Conservation (phyloP, 192 early-diverging fungal species). For the Dissophora globulifera region DNA sequence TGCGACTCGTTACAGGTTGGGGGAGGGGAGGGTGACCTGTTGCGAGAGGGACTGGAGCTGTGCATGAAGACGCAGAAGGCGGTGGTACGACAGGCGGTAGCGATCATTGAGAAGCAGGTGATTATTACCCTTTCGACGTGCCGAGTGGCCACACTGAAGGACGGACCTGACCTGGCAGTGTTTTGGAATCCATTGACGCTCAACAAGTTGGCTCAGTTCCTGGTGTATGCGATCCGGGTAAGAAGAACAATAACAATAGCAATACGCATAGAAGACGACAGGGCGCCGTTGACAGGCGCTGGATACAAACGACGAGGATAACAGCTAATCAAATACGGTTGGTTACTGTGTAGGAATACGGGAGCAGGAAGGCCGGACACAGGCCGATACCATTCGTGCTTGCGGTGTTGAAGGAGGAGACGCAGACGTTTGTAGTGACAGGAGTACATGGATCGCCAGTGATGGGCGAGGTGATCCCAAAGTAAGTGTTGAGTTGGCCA, state of each 20-base stretch:
- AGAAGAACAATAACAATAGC: background rate
- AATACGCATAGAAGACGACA: too few relatives aligned
- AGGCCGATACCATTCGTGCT: conserved; percentile 79
- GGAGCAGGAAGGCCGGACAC: conserved; percentile 58
- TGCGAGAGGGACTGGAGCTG: conserved; percentile 72
- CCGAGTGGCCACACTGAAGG: conserved; percentile 77
- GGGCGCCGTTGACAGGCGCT: too few relatives aligned
- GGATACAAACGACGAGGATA: too few relatives aligned
- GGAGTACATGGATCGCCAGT: conserved; percentile 67
- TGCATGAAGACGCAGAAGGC: conserved; percentile 81
- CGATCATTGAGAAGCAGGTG: conserved; percentile 83
- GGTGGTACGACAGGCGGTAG: conserved; percentile 80
- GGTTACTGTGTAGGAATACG: conserved; percentile 68
- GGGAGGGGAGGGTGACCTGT: conserved; percentile 15
- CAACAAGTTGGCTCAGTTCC: conserved; percentile 82
- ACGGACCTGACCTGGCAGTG: conserved; percentile 60
- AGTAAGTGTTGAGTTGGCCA: conserved; percentile 39
- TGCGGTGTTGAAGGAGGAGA: conserved; percentile 71
- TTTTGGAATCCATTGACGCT: conserved; percentile 73
- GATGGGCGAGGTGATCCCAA: conserved; percentile 59
- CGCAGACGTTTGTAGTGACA: conserved; percentile 74
- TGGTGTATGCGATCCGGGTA: conserved; percentile 82
- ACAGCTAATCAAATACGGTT: background rate
- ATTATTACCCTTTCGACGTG: conserved; percentile 80
- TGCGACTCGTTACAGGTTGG: conserved; percentile 84